Conservation (phyloP, 495 filamentous ascomycete species). For the Podospora tetraspora region DNA sequence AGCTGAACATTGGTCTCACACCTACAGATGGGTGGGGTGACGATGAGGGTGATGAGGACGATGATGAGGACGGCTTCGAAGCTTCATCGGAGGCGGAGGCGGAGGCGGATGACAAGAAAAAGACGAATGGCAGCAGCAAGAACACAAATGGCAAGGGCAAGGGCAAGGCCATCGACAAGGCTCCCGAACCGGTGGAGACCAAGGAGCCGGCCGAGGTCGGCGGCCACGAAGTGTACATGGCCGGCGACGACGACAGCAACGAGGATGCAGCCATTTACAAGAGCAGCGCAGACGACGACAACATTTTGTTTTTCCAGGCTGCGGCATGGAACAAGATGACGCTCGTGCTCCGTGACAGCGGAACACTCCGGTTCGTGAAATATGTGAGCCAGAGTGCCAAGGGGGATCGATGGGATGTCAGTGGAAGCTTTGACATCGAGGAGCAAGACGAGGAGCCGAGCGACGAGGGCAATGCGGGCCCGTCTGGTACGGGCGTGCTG, state of each 20-base stretch:
- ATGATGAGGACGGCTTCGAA: constrained; percentile 25
- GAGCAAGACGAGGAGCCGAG: constrained; percentile 36
- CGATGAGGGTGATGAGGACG: constrained; percentile 34
- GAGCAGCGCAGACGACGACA: constrained; percentile 75
- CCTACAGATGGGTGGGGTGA: constrained; percentile 79
- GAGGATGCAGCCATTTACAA: constrained; percentile 85
- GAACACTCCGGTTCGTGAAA: constrained; percentile 88
- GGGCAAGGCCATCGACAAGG: constrained; percentile 32
- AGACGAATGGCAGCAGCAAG: constrained; percentile 37
- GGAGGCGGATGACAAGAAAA: constrained; percentile 36
- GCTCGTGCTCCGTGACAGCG: constrained; percentile 82
- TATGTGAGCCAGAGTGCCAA: constrained; percentile 77
- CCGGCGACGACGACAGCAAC: constrained; percentile 68
- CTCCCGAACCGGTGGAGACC: constrained; percentile 36
- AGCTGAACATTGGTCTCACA: constrained; percentile 78
- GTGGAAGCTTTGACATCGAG: constrained; percentile 60
- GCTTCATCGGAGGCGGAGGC: constrained; percentile 21
- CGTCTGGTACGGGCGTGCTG: constrained; percentile 20
- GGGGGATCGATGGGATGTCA: constrained; percentile 92
- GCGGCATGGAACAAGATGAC: constrained; percentile 85
- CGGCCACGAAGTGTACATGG: constrained; percentile 91
- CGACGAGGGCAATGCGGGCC: constrained; percentile 27
- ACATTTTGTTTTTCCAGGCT: constrained; percentile 82
- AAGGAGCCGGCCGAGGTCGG: constrained; percentile 55
- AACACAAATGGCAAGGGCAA: constrained; percentile 26